Base-by-base conservation (phyloP, 768 basidiomycete genomes). In the Mycena pura region DNA sequence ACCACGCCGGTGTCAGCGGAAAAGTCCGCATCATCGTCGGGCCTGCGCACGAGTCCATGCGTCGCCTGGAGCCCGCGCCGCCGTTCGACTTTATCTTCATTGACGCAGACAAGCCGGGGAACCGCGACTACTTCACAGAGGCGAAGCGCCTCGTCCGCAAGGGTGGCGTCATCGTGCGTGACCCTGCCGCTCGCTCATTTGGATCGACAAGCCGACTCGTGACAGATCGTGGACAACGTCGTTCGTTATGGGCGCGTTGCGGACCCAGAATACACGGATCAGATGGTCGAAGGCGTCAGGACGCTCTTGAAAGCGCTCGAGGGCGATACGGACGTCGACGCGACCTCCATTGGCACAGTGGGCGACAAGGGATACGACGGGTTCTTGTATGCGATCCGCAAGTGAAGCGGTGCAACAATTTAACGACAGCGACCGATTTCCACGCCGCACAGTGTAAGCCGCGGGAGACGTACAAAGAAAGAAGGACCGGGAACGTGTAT, bases 1-100 rank as follows among this genome's bases (percentile, higher is more conserved):
- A 77, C 25, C 74, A 75, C 46, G 85, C 87, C 1, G 86, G 85
- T 2, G 70, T 90, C 7, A 70, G 78, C 6, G 60, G 70, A 43
- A 84, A 84, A 69, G 77, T 84, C 39, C 71, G 80, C 25, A 71
- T 88, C 32, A 75, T 85, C 41, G 71, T 83, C 29, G 87, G 86
- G 0, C 77, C 80, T 31, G 88, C 85, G 1, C 72, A 74, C 3
- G 82, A 86, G 5, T 79, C 82, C 0, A 75, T 91, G 40, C 73
- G 72, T 22, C 77, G 73, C 40, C 72, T 90, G 29, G 73, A 79
- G 7, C 71, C 86, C 7, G 78, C 80, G 10, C 71, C 74, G 5
- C 81, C 80, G 1, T 90, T 88, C 70, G 89, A 91, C 70, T 72
- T 92, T 19, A 79, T 80, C 3, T 92, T 91, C 77, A 88, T 90